phyloP scores from a whole-genome alignment of 495 filamentous ascomycete species.

The Paragyromitra xinjiangensis region DNA sequence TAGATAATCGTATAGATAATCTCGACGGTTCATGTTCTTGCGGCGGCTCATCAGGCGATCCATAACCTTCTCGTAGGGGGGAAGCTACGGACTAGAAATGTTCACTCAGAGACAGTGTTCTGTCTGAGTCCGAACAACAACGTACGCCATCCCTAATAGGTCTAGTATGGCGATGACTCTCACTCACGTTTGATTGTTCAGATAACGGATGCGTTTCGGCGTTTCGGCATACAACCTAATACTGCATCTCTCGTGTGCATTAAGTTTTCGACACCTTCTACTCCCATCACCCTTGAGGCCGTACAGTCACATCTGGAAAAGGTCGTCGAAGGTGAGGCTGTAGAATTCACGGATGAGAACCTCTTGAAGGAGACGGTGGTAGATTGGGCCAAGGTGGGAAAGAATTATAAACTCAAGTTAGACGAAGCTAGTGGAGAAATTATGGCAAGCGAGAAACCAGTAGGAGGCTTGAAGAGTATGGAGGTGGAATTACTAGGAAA shows the following conservation, averaged over 20 bases:
- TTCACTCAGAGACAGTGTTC: constrained; percentile 93
- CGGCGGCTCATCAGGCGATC: constrained; percentile 80
- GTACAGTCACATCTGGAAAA: constrained; percentile 70
- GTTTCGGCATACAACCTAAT: constrained; percentile 77
- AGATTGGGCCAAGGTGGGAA: constrained; percentile 76
- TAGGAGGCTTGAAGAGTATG: constrained; percentile 55
- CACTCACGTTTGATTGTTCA: constrained; percentile 56
- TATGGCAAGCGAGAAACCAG: constrained; percentile 54
- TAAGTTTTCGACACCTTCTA: constrained; percentile 67
- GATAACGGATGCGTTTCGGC: constrained; percentile 90
- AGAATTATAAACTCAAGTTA: constrained; percentile 80
- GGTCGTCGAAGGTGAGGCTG: constrained; percentile 69
- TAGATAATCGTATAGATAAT: constrained; percentile 62
- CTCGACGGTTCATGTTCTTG: constrained; percentile 74
- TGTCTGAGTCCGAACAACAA: constrained; percentile 85
- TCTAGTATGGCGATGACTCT: background rate
- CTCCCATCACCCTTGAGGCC: constrained; percentile 62
- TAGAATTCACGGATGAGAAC: constrained; percentile 70
- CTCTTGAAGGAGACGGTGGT: constrained; percentile 44
- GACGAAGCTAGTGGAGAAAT: constrained; percentile 52
- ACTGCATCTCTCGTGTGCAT: constrained; percentile 77
- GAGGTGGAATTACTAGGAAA: constrained; percentile 72
- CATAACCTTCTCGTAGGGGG: constrained; percentile 68
- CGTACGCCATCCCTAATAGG: constrained; percentile 61
- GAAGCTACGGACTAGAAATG: constrained; percentile 79